phyloP scores from a whole-genome alignment of 2,329 filamentous ascomycete genomes.

The Phaeosphaeria sp. region DNA sequence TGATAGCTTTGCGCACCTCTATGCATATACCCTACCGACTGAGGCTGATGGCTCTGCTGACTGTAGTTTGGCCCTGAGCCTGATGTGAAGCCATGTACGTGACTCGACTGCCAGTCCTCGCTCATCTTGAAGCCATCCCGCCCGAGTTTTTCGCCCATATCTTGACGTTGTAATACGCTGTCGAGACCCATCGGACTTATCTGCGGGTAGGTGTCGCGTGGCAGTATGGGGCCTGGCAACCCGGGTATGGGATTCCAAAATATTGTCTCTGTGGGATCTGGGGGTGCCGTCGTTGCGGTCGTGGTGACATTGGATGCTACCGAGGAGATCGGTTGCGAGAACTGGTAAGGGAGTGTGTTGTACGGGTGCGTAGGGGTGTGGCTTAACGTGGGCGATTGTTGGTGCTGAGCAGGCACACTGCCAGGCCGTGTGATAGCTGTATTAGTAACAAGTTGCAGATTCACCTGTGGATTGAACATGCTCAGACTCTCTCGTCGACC shows the following conservation, averaged over 20 bases:
- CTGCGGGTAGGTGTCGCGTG: slow-evolving; percentile 32
- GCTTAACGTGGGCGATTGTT: slow-evolving; percentile 20
- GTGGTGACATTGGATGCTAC: slow-evolving; percentile 16
- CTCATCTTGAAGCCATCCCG: slow-evolving; percentile 47
- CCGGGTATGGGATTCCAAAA: slow-evolving; percentile 51
- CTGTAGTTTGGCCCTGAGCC: background rate
- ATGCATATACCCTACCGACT: background rate
- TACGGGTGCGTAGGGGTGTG: slow-evolving; percentile 17
- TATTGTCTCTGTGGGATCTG: slow-evolving; percentile 27
- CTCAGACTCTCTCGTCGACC: slow-evolving; percentile 35
- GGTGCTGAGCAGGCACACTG: slow-evolving; percentile 22
- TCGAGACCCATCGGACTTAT: slow-evolving; percentile 45
- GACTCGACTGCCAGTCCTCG: slow-evolving; percentile 25
- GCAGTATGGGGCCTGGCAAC: slow-evolving; percentile 47
- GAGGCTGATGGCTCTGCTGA: background rate
- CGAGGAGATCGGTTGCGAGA: slow-evolving; percentile 23
- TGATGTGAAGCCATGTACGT: background rate
- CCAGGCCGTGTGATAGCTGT: slow-evolving; percentile 16
- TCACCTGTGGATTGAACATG: slow-evolving; percentile 35
- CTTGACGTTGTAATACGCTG: slow-evolving; percentile 35
- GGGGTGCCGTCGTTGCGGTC: slow-evolving; percentile 15
- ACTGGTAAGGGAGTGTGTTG: slow-evolving; percentile 16
- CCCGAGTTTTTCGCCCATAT: slow-evolving; percentile 40
- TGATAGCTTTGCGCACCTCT: background rate
- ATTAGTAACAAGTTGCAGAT: slow-evolving; percentile 24